These are phyloP conservation scores for Acanthochlamys bracteata DNA, from an alignment of 106 monocot genomes.

Conservation along the genomic window DNA sequence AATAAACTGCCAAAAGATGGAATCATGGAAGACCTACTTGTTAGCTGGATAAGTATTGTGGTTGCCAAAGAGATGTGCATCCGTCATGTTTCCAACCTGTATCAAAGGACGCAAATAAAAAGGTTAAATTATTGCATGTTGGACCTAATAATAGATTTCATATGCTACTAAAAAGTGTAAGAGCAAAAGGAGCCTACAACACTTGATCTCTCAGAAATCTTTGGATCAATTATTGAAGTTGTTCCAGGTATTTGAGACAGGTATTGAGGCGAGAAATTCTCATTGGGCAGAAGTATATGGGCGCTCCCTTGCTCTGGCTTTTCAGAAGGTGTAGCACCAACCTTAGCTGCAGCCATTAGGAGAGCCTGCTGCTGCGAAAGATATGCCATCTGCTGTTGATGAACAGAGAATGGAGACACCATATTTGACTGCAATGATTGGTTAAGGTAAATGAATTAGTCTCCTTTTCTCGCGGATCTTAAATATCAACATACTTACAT, in stretches of 20 bases:
- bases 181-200: conserved; percentile 22
- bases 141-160: not conserved
- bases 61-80: conserved; percentile 13
- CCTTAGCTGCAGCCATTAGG: conserved; percentile 50
- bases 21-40: conserved; percentile 14
- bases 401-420: conserved; percentile 61
- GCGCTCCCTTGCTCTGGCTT: conserved; percentile 1
- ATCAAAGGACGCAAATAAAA: not conserved
- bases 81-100: conserved; percentile 22
- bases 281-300: conserved; percentile 13
- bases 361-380: conserved; percentile 66
- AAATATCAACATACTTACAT: no score
- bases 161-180: not conserved
- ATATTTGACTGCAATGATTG: conserved; percentile 45
- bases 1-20: not conserved
- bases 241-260: conserved; percentile 27
- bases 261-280: conserved; percentile 4
- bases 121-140: not conserved
- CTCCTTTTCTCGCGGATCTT: no score
- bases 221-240: not conserved
- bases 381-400: conserved; percentile 57
- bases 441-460: no score
- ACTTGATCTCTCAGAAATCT: conserved; percentile 10
- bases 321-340: conserved; percentile 14
- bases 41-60: conserved; percentile 16